Conservation (phyloP, 768 basidiomycete species). For the Leccinum arenicola region DNA sequence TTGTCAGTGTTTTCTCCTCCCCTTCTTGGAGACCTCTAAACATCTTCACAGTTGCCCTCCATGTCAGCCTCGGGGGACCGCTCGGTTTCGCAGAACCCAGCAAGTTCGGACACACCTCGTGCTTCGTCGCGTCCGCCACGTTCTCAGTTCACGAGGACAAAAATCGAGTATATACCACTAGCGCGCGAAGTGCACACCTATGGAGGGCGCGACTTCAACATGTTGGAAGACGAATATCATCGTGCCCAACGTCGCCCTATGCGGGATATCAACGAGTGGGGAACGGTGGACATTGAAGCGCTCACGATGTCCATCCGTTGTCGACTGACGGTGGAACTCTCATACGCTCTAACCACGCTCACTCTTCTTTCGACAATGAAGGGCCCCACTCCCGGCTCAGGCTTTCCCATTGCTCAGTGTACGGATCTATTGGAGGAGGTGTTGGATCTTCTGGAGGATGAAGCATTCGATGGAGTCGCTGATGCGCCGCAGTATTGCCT, state of each 20-base stretch:
- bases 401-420: slow-evolving; percentile 75
- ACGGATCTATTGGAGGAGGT: slow-evolving; percentile 82
- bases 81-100: slow-evolving; percentile 17
- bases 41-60: slow-evolving; percentile 15
- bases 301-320: slow-evolving; percentile 92
- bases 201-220: slow-evolving; percentile 78
- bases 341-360: slow-evolving; percentile 87
- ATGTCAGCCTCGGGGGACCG: slow-evolving; percentile 20
- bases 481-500: slow-evolving; percentile 26
- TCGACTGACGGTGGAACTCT: slow-evolving; percentile 76
- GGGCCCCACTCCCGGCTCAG: slow-evolving; percentile 50
- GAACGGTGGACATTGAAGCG: slow-evolving; percentile 86
- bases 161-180: slow-evolving; percentile 85
- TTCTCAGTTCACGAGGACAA: slow-evolving; percentile 61
- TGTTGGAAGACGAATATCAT: slow-evolving; percentile 59
- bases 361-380: slow-evolving; percentile 79
- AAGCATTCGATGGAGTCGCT: slow-evolving; percentile 60
- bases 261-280: slow-evolving; percentile 82
- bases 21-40: slow-evolving; percentile 13
- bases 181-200: slow-evolving; percentile 70
- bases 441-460: slow-evolving; percentile 82
- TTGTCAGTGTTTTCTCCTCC: slow-evolving; percentile 36
- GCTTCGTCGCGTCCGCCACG: slow-evolving; percentile 36
- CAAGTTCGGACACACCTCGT: slow-evolving; percentile 30
- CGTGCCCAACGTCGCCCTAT: slow-evolving; percentile 53